These are phyloP conservation scores for Citrus sp. DNA, from an alignment of 345 rosid genomes.

Conservation along the genomic window DNA sequence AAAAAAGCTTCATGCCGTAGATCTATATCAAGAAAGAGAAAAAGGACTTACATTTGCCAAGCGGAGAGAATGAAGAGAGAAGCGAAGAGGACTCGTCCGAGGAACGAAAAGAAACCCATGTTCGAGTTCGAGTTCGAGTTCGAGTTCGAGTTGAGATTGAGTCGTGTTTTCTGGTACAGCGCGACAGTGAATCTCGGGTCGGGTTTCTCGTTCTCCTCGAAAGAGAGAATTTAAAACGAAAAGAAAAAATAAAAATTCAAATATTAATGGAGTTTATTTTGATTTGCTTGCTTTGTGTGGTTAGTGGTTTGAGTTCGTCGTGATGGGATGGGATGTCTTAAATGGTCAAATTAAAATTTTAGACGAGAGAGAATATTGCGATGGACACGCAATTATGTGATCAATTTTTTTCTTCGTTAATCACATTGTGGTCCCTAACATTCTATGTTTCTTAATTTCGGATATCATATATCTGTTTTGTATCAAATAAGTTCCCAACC, in stretches of 20 bases:
- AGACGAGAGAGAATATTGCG: background rate
- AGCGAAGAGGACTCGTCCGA: slow-evolving; percentile 88
- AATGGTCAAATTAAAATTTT: background rate
- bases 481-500: too few species aligned
- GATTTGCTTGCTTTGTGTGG: too few species aligned
- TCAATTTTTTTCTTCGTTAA: too few species aligned
- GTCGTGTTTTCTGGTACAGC: background rate
- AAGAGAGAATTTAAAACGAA: background rate
- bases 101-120: slow-evolving; percentile 92
- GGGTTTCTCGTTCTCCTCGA: slow-evolving; percentile 13
- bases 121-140: too few species aligned
- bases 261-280: too few species aligned
- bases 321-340: background rate
- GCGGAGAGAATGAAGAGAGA: slow-evolving; percentile 89
- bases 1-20: background rate
- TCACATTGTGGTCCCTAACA: too few species aligned
- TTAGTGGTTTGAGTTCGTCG: background rate
- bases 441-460: too few species aligned
- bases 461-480: too few species aligned
- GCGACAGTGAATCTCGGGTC: slow-evolving; percentile 8
- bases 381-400: background rate
- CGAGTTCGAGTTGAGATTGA: too few species aligned
- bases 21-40: slow-evolving; percentile 14
- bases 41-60: slow-evolving; percentile 67
- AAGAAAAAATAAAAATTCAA: too few species aligned